phyloP scores from a whole-genome alignment of 2,329 filamentous ascomycete genomes.

The Cercospora beticola region DNA sequence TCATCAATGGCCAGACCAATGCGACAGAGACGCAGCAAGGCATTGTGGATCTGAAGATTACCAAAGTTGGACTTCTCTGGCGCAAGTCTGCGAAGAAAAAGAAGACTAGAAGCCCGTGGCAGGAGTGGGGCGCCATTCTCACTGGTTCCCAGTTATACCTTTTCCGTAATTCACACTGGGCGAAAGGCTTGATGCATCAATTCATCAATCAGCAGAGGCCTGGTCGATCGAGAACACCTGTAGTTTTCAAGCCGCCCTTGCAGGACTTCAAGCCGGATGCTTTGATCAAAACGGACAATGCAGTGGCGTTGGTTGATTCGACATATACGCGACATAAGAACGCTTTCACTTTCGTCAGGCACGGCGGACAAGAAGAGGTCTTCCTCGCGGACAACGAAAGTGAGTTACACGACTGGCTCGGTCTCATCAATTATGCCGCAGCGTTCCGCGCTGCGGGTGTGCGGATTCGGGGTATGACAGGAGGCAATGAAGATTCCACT shows the following conservation, averaged over 20 bases:
- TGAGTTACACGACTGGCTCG: slow-evolving; percentile 95
- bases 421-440: slow-evolving; percentile 92
- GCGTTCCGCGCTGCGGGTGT: slow-evolving; percentile 91
- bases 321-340: slow-evolving; percentile 95
- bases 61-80: slow-evolving; percentile 93
- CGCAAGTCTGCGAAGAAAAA: slow-evolving; percentile 93
- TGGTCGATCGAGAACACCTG: slow-evolving; percentile 70
- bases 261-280: slow-evolving; percentile 92
- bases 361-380: slow-evolving; percentile 83
- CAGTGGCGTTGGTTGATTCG: slow-evolving; percentile 81
- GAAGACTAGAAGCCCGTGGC: slow-evolving; percentile 92
- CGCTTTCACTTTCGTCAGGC: slow-evolving; percentile 85
- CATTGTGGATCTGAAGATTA: slow-evolving; percentile 95
- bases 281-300: slow-evolving; percentile 88
- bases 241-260: slow-evolving; percentile 87
- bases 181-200: slow-evolving; percentile 86
- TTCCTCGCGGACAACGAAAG: slow-evolving; percentile 85
- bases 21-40: slow-evolving; percentile 86
- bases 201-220: slow-evolving; percentile 71
- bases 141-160: slow-evolving; percentile 97
- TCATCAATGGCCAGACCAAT: slow-evolving; percentile 27
- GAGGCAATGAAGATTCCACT: slow-evolving; percentile 74
- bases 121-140: slow-evolving; percentile 95
- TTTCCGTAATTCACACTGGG: slow-evolving; percentile 90
- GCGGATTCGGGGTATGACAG: slow-evolving; percentile 82